phyloP scores from a whole-genome alignment of 192 early-diverging fungal species.

The Entomortierella parvispora region DNA sequence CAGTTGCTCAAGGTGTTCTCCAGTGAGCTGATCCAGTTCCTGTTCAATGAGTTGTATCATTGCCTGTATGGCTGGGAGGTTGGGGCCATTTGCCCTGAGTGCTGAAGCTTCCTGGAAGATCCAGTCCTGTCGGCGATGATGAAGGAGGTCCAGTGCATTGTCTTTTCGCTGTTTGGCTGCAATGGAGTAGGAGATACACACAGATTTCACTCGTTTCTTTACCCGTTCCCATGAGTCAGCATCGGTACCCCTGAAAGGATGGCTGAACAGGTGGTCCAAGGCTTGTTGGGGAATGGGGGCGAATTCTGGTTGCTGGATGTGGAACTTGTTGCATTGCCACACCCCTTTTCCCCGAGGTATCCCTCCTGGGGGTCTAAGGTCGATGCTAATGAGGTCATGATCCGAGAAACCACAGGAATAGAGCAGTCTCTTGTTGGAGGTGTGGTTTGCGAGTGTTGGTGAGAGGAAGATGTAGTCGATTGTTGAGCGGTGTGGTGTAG shows the following conservation, averaged over 20 bases:
- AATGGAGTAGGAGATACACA: neutral
- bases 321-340: slow-evolving; percentile 15
- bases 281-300: neutral
- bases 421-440: no score
- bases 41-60: neutral
- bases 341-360: slow-evolving; percentile 1
- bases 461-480: no score
- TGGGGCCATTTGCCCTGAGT: no score
- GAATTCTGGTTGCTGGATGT: neutral
- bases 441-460: no score
- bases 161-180: neutral
- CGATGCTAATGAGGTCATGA: slow-evolving; percentile 9
- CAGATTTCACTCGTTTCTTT: neutral
- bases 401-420: slow-evolving; percentile 1
- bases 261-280: neutral
- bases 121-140: neutral
- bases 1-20: neutral
- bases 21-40: neutral
- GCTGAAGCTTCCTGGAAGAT: neutral
- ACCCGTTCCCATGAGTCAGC: slow-evolving; percentile 5
- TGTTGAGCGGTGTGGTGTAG: no score
- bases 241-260: neutral
- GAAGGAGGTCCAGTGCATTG: neutral
- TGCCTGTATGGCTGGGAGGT: neutral
- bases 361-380: neutral